phyloP scores from a whole-genome alignment of 2,329 filamentous ascomycete species.

The Fusarium pseudoanthophilum region DNA sequence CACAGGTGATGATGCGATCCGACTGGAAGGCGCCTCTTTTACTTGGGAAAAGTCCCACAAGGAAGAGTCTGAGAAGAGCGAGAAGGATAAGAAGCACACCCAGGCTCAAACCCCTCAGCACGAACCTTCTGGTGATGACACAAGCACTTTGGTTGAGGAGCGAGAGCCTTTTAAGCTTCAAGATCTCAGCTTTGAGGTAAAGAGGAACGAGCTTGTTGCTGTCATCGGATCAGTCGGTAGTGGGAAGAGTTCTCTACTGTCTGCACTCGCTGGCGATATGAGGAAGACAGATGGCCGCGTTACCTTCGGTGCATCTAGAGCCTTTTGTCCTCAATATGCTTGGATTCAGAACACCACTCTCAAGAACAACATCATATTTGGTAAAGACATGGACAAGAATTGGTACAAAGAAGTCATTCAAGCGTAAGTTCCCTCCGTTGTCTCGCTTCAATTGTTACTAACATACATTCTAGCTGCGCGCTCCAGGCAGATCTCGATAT shows the following conservation, averaged over 20 bases:
- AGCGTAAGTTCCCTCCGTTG: conserved; percentile 60
- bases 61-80: conserved; percentile 59
- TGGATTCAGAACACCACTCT: conserved; percentile 97
- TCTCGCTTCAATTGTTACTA: background rate
- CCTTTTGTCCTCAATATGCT: conserved; percentile 95
- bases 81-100: conserved; percentile 58
- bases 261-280: conserved; percentile 94
- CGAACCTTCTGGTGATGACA: conserved; percentile 56
- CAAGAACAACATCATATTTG: conserved; percentile 90
- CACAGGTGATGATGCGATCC: conserved; percentile 75
- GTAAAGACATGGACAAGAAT: conserved; percentile 75
- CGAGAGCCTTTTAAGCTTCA: conserved; percentile 78
- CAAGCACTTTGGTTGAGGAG: conserved; percentile 67
- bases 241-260: conserved; percentile 89
- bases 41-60: conserved; percentile 83
- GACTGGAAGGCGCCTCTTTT: conserved; percentile 78
- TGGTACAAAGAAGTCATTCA: conserved; percentile 90
- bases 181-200: conserved; percentile 73
- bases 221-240: conserved; percentile 92
- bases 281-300: conserved; percentile 80
- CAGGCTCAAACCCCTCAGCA: conserved; percentile 40
- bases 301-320: conserved; percentile 79
- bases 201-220: conserved; percentile 80
- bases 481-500: conserved; percentile 88
- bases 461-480: conserved; percentile 69